A percentile compares a stretch with the other conserved stretches of the same genome.
These are phyloP conservation scores for Clavaria fumosa DNA, from an alignment of 768 basidiomycete genomes.

Conservation along the genomic window DNA sequence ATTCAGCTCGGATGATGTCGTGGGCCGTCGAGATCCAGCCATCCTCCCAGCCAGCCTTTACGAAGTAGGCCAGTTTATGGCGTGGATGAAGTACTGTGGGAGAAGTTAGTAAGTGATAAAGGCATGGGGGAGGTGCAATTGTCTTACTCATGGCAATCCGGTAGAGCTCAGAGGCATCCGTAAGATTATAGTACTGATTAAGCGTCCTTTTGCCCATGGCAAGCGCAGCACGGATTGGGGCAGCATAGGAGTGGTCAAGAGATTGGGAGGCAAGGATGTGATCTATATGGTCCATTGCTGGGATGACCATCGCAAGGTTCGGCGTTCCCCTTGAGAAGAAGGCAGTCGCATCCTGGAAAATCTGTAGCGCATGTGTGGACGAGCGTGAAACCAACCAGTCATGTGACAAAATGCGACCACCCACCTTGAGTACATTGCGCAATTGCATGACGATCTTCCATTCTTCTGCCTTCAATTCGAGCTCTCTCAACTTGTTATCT, in stretches of 20 bases:
- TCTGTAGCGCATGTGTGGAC: too few relatives aligned
- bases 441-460: slow-evolving; percentile 18
- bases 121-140: background rate
- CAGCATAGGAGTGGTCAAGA: slow-evolving; percentile 6
- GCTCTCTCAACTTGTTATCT: slow-evolving; percentile 7
- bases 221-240: slow-evolving; percentile 14
- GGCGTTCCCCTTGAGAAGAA: slow-evolving; percentile 14
- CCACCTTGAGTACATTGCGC: slow-evolving; percentile 14
- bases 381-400: too few relatives aligned
- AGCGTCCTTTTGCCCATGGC: slow-evolving; percentile 10
- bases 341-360: slow-evolving; percentile 12
- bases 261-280: slow-evolving; percentile 10
- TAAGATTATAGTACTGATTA: background rate
- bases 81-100: background rate
- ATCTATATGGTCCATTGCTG: slow-evolving; percentile 17
- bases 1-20: slow-evolving; percentile 4
- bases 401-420: background rate
- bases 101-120: background rate
- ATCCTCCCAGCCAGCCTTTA: background rate
- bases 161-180: background rate
- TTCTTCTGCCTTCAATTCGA: slow-evolving; percentile 13
- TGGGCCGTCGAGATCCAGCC: background rate
- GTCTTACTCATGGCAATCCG: background rate
- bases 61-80: background rate
- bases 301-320: slow-evolving; percentile 16